Conservation (phyloP, 1,284 basidiomycete genomes). For the Clitocybe nebularis region DNA sequence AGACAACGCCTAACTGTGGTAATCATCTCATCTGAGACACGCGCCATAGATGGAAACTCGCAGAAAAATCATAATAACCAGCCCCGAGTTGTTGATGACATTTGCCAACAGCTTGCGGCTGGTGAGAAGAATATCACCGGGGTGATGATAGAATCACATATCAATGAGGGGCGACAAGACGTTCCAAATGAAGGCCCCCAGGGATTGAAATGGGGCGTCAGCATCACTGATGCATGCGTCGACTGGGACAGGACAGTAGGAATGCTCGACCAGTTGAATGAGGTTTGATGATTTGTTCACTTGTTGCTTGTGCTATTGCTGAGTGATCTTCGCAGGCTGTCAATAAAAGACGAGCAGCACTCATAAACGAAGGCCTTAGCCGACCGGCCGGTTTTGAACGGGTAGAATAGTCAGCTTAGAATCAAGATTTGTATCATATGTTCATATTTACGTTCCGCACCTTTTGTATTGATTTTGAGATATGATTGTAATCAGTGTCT, state of each 20-base stretch:
- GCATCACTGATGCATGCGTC: slow-evolving; percentile 92
- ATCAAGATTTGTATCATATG: slow-evolving; percentile 4
- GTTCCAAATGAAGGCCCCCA: slow-evolving; percentile 62
- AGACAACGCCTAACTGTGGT: slow-evolving; percentile 11
- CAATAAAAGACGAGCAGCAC: slow-evolving; percentile 27
- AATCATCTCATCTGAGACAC: slow-evolving; percentile 5
- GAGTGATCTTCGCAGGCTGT: slow-evolving; percentile 28
- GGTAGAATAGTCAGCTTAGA: slow-evolving; percentile 12
- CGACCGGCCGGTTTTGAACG: slow-evolving; percentile 30
- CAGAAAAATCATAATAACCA: slow-evolving; percentile 92
- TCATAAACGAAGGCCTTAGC: slow-evolving; percentile 28
- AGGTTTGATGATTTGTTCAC: slow-evolving; percentile 34
- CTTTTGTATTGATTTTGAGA: neutral
- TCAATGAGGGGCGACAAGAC: slow-evolving; percentile 85
- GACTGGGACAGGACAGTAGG: slow-evolving; percentile 82
- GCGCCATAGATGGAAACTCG: slow-evolving; percentile 76
- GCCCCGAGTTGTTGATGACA: slow-evolving; percentile 72
- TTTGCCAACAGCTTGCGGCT: slow-evolving; percentile 75
- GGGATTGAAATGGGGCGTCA: slow-evolving; percentile 79
- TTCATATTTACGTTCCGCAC: slow-evolving; percentile 1
- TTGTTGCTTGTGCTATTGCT: neutral
- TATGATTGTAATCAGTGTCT: slow-evolving; percentile 5
- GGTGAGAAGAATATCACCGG: slow-evolving; percentile 86
- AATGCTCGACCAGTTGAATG: slow-evolving; percentile 76
- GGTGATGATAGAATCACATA: slow-evolving; percentile 95